Evolutionary conservation across 768 basidiomycete species (phyloP).

Genomic region (Coprinellus micaceus): DNA sequence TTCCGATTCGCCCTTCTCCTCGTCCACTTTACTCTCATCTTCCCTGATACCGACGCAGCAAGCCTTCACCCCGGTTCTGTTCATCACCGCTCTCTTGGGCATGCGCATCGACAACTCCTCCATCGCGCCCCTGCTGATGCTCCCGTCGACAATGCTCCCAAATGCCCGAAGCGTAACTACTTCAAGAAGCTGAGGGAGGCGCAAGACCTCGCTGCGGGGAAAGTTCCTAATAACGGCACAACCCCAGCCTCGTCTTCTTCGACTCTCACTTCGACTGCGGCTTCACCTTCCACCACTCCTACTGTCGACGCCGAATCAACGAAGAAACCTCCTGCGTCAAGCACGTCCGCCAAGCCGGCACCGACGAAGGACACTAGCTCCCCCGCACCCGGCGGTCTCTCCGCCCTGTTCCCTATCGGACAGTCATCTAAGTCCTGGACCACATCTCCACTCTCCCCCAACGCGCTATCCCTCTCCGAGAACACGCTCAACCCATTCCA

Average conservation of each 20-base stretch:
- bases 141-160: too few relatives aligned
- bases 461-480: slow-evolving; percentile 39
- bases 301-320: neutral
- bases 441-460: slow-evolving; percentile 32
- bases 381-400: slow-evolving; percentile 17
- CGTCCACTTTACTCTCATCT: too few relatives aligned
- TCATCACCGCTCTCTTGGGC: too few relatives aligned
- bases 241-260: too few relatives aligned
- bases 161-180: neutral
- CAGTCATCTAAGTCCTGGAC: slow-evolving; percentile 39
- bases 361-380: neutral
- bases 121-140: too few relatives aligned
- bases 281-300: neutral
- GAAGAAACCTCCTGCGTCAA: neutral
- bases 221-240: neutral
- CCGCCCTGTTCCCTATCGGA: slow-evolving; percentile 38
- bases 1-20: too few relatives aligned
- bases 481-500: slow-evolving; percentile 38
- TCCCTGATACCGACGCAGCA: too few relatives aligned
- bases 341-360: neutral
- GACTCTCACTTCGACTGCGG: too few relatives aligned
- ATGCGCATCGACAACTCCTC: too few relatives aligned
- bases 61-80: too few relatives aligned
- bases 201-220: neutral
- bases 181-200: neutral